Base-by-base conservation (phyloP, 192 early-diverging fungal species). In the Backusella westeae region DNA sequence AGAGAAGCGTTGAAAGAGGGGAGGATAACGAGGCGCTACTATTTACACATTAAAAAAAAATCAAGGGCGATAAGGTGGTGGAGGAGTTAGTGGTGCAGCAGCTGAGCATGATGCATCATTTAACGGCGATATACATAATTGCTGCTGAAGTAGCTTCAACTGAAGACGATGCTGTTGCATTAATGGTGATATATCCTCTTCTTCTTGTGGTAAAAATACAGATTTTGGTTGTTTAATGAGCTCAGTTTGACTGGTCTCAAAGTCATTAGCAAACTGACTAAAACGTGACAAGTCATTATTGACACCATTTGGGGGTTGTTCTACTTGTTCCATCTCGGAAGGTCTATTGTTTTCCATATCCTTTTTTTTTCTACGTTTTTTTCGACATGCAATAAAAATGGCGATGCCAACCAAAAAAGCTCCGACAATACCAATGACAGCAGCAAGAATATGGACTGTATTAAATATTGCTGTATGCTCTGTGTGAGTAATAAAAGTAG, bases 231-330 rank as follows among this genome's bases (percentile, higher is more conserved):
- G 42, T 34, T 42, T 42, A 72, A 44, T 52, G 23, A 34, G 36
- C 15, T 23, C 26, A 14, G 26, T 35, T 9, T 14, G 21, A 34
- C 56, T 65, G 15, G n/a, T 63, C 26, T 63, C 65, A 49, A 75
- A 75, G 41, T 75, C 74, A 67, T 19, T 66, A n/a, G 74, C 74
- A 75, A 75, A 75, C 32, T 67, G 74, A 44, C 39, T 65, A 67
- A 49, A 39, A 36, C 56, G 56, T 63, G 56, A 63, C 56, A 63
- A 63, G 56, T 63, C 56, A 63, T 63, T 63, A 63, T 63, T 63
- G 56, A 63, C 56, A 63, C 56, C 56, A 63, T 12, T 29, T 4
- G 56, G 56, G 56, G 23, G 56, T 26, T 10, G 21, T 63, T 63
- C 21, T 29, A 29, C 23, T 29, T 63, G 56, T 26, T 12, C 23